A percentile compares a stretch with the other conserved stretches of the same genome.
These are phyloP conservation scores for Boletellus dicymbophilus DNA, from an alignment of 1,284 basidiomycete genomes.

Conservation along the genomic window DNA sequence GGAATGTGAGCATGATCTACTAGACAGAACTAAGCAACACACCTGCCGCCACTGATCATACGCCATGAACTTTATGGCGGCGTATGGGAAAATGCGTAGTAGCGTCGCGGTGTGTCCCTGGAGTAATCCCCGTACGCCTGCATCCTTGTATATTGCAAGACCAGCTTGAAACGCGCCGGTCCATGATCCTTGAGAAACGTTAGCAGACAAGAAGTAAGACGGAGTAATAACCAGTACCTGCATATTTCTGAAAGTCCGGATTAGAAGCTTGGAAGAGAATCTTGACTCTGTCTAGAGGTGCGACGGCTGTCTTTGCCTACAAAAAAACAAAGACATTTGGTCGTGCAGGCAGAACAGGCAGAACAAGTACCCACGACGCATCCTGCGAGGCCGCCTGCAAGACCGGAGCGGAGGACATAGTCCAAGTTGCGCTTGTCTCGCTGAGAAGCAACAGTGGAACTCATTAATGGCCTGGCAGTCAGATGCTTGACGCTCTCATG, in stretches of 20 bases:
- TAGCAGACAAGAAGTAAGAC: conserved; percentile 2
- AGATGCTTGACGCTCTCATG: no score
- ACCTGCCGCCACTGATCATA: conserved; percentile 84
- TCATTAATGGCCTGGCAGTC: conserved; percentile 32
- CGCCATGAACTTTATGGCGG: conserved; percentile 97
- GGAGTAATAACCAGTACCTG: conserved; percentile 55
- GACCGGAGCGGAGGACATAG: conserved; percentile 78
- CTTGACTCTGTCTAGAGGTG: conserved; percentile 97
- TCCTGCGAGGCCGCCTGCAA: conserved; percentile 93
- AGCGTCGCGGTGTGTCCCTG: conserved; percentile 96
- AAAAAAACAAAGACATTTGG: conserved; percentile 5
- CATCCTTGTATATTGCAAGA: conserved; percentile 74
- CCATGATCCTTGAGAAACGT: conserved; percentile 64
- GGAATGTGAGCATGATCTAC: background rate
- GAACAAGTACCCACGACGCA: conserved; percentile 75
- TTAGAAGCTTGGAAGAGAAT: conserved; percentile 99
- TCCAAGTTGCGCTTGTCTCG: conserved; percentile 72
- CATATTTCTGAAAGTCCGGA: conserved; percentile 92
- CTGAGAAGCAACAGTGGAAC: conserved; percentile 37
- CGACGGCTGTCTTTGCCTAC: conserved; percentile 96
- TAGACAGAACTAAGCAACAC: conserved; percentile 44
- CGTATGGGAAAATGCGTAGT: conserved; percentile 87
- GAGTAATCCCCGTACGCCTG: conserved; percentile 81
- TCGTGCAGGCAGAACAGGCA: conserved; percentile 1
- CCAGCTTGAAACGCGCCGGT: conserved; percentile 84